These are phyloP conservation scores for Populus ilicifolia DNA, from an alignment of 345 rosid species.

Conservation along the genomic window DNA sequence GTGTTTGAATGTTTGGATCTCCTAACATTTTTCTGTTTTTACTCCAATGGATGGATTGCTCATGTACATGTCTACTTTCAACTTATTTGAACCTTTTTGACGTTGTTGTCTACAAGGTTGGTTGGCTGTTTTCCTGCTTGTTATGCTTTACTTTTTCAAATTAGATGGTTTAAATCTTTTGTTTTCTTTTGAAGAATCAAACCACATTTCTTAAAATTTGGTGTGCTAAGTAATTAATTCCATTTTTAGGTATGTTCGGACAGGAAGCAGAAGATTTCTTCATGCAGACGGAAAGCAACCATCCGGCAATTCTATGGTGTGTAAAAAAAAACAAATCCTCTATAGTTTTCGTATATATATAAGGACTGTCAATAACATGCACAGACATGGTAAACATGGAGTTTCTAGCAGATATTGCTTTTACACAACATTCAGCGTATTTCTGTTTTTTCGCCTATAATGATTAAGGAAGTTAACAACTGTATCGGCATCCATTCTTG, in stretches of 20 bases:
- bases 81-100: constrained; percentile 21
- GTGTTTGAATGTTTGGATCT: too few relatives aligned
- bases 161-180: neutral
- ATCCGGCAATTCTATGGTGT: constrained; percentile 29
- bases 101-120: constrained; percentile 22
- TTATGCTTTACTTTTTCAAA: neutral
- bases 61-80: constrained; percentile 18
- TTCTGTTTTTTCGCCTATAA: neutral
- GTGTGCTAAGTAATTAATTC: neutral
- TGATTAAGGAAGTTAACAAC: neutral
- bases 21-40: constrained; percentile 19
- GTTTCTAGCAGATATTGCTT: neutral
- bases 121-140: neutral
- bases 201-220: neutral
- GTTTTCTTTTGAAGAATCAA: neutral
- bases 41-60: constrained; percentile 29
- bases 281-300: constrained; percentile 23
- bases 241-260: constrained; percentile 22
- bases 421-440: neutral
- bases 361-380: neutral
- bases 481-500: neutral
- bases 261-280: constrained; percentile 19
- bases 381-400: neutral
- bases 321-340: neutral
- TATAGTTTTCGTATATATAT: neutral